Evolutionary conservation across 441 rosid genomes (phyloP).

Genomic region (Pelargonium fulgidum): DNA sequence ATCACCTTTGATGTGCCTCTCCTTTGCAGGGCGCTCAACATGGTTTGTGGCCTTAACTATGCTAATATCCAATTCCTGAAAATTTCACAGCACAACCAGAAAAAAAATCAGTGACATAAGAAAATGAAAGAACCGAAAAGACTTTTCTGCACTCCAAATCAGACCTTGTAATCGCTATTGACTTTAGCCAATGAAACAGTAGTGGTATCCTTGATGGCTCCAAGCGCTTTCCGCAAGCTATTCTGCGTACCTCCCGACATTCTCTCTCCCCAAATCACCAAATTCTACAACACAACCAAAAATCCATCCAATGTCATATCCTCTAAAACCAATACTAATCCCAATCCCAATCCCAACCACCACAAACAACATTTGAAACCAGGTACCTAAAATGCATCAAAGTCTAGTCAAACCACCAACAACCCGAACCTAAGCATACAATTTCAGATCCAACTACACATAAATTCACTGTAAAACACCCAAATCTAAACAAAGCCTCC

Average conservation of each 20-base stretch:
- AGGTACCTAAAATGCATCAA: not conserved
- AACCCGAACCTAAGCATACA: not conserved
- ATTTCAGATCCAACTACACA: not conserved
- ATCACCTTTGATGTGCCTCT: constrained; percentile 71
- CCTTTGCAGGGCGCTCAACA: constrained; percentile 81
- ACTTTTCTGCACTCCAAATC: not conserved
- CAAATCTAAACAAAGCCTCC: not conserved
- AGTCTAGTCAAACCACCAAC: constrained; percentile 5
- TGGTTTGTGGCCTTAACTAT: constrained; percentile 92
- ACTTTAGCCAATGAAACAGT: constrained; percentile 96
- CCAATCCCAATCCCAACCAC: not conserved
- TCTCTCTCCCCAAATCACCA: constrained; percentile 34
- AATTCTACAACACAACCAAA: constrained; percentile 34
- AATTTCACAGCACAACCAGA: not conserved
- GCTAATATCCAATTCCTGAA: constrained; percentile 84
- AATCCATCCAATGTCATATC: constrained; percentile 9
- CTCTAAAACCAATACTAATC: not conserved
- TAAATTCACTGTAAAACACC: not conserved
- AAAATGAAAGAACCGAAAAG: not conserved
- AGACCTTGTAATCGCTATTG: constrained; percentile 87
- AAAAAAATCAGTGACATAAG: constrained; percentile 17
- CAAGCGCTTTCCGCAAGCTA: constrained; percentile 88
- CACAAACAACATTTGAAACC: constrained; percentile 4
- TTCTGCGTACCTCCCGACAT: constrained; percentile 93
- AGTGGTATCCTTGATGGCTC: constrained; percentile 91